These are phyloP conservation scores for Talaromyces trachyspermus DNA, from an alignment of 495 filamentous ascomycete genomes.

Conservation along the genomic window DNA sequence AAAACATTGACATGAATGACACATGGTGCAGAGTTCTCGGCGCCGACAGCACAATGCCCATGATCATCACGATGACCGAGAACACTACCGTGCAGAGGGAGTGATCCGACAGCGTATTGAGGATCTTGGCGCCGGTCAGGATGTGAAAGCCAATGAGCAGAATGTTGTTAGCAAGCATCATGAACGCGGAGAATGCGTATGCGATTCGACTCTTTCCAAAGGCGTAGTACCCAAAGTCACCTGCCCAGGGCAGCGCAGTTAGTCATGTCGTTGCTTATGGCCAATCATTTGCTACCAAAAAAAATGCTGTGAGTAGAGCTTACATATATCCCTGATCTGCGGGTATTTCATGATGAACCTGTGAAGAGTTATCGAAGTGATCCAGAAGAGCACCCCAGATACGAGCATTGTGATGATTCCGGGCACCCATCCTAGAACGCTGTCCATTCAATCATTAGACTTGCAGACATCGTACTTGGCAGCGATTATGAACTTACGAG, in stretches of 20 bases:
- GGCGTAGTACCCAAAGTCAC: slow-evolving; percentile 82
- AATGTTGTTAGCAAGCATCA: slow-evolving; percentile 89
- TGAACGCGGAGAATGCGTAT: slow-evolving; percentile 75
- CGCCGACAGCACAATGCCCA: slow-evolving; percentile 68
- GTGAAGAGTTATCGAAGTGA: slow-evolving; percentile 77
- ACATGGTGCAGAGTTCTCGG: slow-evolving; percentile 74
- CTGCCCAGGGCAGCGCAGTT: no score
- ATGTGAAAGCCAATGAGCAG: slow-evolving; percentile 77
- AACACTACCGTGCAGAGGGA: slow-evolving; percentile 67
- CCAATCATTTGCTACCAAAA: no score
- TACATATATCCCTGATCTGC: slow-evolving; percentile 72
- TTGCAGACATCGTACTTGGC: not conserved
- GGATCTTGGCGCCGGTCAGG: slow-evolving; percentile 69
- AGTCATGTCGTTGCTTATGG: no score
- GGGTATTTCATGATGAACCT: slow-evolving; percentile 81
- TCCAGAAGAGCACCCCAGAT: slow-evolving; percentile 65
- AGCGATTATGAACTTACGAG: slow-evolving; percentile 28
- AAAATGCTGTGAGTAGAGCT: no score
- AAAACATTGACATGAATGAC: slow-evolving; percentile 63
- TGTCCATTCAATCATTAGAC: not conserved
- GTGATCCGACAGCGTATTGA: slow-evolving; percentile 72
- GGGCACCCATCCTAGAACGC: slow-evolving; percentile 69
- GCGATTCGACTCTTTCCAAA: slow-evolving; percentile 71
- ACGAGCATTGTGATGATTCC: slow-evolving; percentile 75
- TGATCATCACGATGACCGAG: slow-evolving; percentile 56